These are phyloP conservation scores for Echria macrotheca DNA, from an alignment of 495 filamentous ascomycete species.

Conservation along the genomic window DNA sequence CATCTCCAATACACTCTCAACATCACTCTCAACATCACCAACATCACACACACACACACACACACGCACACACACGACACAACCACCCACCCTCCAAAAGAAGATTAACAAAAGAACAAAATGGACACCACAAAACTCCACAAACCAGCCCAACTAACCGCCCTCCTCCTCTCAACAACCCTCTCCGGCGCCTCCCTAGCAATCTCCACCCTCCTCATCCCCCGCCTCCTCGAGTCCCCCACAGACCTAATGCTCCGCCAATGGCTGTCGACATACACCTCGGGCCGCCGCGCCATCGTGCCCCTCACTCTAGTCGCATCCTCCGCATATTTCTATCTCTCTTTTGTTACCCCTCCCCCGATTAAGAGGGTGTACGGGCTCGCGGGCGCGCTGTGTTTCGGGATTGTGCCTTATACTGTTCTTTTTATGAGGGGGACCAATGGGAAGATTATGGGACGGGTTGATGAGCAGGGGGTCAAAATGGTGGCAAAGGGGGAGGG, in stretches of 20 bases:
- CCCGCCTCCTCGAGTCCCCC: slow-evolving; percentile 49
- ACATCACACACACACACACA: background rate
- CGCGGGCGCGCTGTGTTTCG: slow-evolving; percentile 35
- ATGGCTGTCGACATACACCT: slow-evolving; percentile 37
- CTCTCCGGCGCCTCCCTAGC: slow-evolving; percentile 37
- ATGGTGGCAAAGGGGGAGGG: background rate
- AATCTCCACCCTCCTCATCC: slow-evolving; percentile 40
- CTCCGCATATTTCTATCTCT: slow-evolving; percentile 40
- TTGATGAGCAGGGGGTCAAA: slow-evolving; percentile 18
- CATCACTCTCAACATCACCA: background rate
- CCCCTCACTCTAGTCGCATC: slow-evolving; percentile 26
- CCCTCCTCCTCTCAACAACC: slow-evolving; percentile 42
- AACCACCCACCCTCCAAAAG: background rate
- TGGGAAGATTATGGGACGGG: slow-evolving; percentile 30
- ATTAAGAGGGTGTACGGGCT: slow-evolving; percentile 41
- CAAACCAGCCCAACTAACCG: slow-evolving; percentile 41
- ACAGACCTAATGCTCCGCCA: slow-evolving; percentile 46
- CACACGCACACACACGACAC: background rate
- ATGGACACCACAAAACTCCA: slow-evolving; percentile 17
- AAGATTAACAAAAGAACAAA: background rate
- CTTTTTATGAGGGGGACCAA: slow-evolving; percentile 41
- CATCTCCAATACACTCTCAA: too few species aligned
- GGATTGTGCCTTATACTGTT: slow-evolving; percentile 48
- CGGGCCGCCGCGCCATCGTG: slow-evolving; percentile 31
- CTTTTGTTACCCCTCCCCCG: slow-evolving; percentile 11